These are phyloP conservation scores for Crinitomyces ghanaensis DNA, from an alignment of 805 yeast species.

Conservation along the genomic window DNA sequence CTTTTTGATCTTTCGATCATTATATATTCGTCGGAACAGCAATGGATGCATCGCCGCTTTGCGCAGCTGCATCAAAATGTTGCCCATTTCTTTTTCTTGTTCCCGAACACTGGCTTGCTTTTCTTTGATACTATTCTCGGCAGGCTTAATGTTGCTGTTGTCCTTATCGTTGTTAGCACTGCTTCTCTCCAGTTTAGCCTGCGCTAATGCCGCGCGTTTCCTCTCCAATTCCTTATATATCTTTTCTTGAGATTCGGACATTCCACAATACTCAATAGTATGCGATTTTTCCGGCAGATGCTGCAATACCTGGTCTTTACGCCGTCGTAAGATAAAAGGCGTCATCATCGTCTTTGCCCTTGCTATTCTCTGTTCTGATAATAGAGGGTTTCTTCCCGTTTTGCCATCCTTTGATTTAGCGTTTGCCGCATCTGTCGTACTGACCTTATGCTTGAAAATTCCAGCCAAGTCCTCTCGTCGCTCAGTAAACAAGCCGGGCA, in stretches of 20 bases:
- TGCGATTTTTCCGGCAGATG: constrained; percentile 75
- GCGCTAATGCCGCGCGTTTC: constrained; percentile 24
- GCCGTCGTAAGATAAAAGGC: constrained; percentile 88
- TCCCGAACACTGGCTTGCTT: constrained; percentile 7
- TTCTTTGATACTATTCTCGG: too few species aligned
- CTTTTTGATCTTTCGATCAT: constrained; percentile 39
- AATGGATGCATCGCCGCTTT: constrained; percentile 92
- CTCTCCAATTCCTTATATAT: constrained; percentile 51
- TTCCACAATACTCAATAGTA: constrained; percentile 50
- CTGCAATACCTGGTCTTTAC: constrained; percentile 81
- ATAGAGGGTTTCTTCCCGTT: constrained; percentile 72
- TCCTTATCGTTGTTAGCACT: constrained; percentile 11
- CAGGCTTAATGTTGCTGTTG: constrained; percentile 21
- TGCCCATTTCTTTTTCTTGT: constrained; percentile 32
- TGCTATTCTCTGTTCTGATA: constrained; percentile 82
- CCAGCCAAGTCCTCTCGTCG: constrained; percentile 72
- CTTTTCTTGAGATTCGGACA: constrained; percentile 40
- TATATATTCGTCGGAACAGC: constrained; percentile 57
- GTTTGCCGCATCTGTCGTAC: constrained; percentile 37
- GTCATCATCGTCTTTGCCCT: constrained; percentile 98
- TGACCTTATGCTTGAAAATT: constrained; percentile 79
- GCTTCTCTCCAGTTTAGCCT: constrained; percentile 18
- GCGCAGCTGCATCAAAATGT: constrained; percentile 76
- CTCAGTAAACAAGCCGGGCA: constrained; percentile 71
- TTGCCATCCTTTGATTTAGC: too few species aligned